Conservation (phyloP, 2,329 filamentous ascomycete species). For the Calonectria pauciramosa region DNA sequence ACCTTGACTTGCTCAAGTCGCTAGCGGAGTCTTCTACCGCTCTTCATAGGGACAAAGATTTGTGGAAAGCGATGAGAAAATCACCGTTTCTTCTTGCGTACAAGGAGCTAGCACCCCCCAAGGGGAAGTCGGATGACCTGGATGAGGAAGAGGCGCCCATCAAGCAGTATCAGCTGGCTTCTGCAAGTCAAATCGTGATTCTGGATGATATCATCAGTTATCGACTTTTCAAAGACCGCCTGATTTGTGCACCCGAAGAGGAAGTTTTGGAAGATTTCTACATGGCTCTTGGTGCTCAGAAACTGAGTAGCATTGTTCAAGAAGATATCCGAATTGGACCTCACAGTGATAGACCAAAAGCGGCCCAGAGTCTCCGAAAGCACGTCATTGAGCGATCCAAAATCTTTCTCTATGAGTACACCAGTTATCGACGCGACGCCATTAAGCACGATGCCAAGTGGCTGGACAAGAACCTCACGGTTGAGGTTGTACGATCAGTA, state of each 20-base stretch:
- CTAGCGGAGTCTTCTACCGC: conserved; percentile 79
- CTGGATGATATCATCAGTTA: conserved; percentile 92
- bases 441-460: conserved; percentile 91
- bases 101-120: conserved; percentile 73
- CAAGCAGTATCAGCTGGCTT: conserved; percentile 83
- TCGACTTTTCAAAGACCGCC: conserved; percentile 85
- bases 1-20: conserved; percentile 84
- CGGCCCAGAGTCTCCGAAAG: conserved; percentile 79
- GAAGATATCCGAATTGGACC: conserved; percentile 82
- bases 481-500: conserved; percentile 84
- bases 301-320: conserved; percentile 82
- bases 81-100: conserved; percentile 87
- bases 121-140: conserved; percentile 63
- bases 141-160: conserved; percentile 76
- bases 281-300: conserved; percentile 80
- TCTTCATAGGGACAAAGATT: conserved; percentile 82
- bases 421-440: conserved; percentile 78
- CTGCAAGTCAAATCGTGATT: conserved; percentile 80
- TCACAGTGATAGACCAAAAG: conserved; percentile 74
- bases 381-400: conserved; percentile 90
- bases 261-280: conserved; percentile 90
- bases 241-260: conserved; percentile 92
- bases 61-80: conserved; percentile 82
- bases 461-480: conserved; percentile 87
- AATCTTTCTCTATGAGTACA: conserved; percentile 86